phyloP scores from a whole-genome alignment of 2,329 filamentous ascomycete genomes.

The Aspergillus thermomutatus region DNA sequence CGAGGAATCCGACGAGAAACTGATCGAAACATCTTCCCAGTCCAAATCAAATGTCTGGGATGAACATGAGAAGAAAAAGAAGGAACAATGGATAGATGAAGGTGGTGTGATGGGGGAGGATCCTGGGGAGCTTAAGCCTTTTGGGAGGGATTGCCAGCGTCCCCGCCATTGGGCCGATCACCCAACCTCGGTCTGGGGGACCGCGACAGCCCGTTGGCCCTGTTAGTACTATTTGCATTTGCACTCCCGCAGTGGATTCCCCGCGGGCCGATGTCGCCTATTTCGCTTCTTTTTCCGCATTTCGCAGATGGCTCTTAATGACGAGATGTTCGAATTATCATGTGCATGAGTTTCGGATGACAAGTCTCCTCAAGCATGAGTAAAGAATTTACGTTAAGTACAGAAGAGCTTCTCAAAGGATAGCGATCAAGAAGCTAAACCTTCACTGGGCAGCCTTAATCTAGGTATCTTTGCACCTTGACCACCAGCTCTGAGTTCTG shows the following conservation, averaged over 20 bases:
- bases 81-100: neutral
- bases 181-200: neutral
- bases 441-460: neutral
- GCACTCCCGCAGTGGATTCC: neutral
- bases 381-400: neutral
- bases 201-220: neutral
- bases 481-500: neutral
- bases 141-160: neutral
- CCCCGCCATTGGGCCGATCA: neutral
- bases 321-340: too few species aligned
- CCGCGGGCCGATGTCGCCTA: neutral
- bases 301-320: neutral
- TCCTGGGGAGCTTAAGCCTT: neutral
- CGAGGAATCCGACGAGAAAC: constrained; percentile 35
- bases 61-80: neutral
- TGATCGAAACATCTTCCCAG: constrained; percentile 32
- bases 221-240: too few species aligned
- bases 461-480: neutral
- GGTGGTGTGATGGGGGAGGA: neutral
- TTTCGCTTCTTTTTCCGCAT: neutral
- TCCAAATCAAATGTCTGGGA: neutral
- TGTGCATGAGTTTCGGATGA: neutral
- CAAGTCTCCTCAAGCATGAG: neutral
- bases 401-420: neutral
- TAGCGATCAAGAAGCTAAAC: too few species aligned